Evolutionary conservation across 805 yeast genomes (phyloP), one percentile per base, ranked within the genome.

Genomic region (Kazachstania martiniae): DNA sequence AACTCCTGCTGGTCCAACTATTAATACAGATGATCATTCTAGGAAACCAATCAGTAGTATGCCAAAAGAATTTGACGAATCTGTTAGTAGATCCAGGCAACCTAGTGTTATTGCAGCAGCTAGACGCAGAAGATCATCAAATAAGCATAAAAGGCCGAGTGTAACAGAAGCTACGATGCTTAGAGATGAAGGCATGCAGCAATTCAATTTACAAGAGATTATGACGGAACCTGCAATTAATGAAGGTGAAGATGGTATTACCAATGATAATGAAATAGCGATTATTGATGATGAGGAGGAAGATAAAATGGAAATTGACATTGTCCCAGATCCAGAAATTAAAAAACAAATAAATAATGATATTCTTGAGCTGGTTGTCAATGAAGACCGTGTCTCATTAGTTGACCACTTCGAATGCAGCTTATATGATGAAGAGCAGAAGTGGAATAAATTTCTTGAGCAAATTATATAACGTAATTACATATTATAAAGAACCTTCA

Each of bases 131-230:
- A 35, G 55, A 18, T 46, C 49, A n/a, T 50, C 57, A 4, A 41
- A 41, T 13, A 44, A 45, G 18, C 44, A 40, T 19, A 46, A 49
- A 23, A 44, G 56, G 23, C 52, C 59, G 3, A 51, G 56, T 27
- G 31, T 53, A 17, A 42, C 51, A 3, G 58, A 53, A 17, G 41
- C 58, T 3, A 43, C 47, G 8, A 52, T 56, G 47, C 32, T 56
- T 10, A 51, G 47, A 30, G 59, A 56, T 26, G 56, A 53, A 36
- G 59, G 59, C 5, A 28, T 56, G 10, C 58, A 49, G 24, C 57
- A 56, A 31, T 51, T 47, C 24, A 54, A 46, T 31, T 37, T 57
- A 22, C 49, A 51, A 26, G 62, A 57, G 28, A 46, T 53, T 12
- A 43, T 50, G 46, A 34, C 49, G n/a, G 50, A 47, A 25, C 45